Evolutionary conservation across 192 early-diverging fungal genomes (phyloP), one percentile per base, ranked within the genome.

Genomic region (Martensiomyces pterosporus): DNA sequence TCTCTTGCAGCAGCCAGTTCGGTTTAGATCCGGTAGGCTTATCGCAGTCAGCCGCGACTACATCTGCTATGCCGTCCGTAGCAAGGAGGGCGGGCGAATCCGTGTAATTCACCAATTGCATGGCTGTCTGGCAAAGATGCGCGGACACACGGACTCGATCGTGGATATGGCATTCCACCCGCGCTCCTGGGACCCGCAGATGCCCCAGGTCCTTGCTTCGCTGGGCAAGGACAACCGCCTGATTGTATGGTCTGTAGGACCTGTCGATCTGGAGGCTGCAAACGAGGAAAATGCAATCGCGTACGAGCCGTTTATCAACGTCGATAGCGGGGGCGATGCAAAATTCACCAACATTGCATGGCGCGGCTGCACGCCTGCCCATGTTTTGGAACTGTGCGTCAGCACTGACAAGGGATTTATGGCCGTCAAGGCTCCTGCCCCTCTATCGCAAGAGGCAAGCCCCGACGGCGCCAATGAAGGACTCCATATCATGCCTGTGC

Each of bases 161-260:
- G 37, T 64, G 13, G 67, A 71, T 33, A 55, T 71, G 67, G 67
- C 61, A 12, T 71, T 71, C 53, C 67, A 71, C 19, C 67, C 67
- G 17, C 64, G 67, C 57, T 71, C 67, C 24, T 43, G 45, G 29
- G 56, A 64, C 17, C 39, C 43, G 3, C 52, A 29, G 8, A 59
- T 55, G 67, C 67, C 56, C 9, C 67, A 71, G 56, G 50, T 71
- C 1, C 60, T 71, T 4, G 67, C 67, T 0, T 64, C 67, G 23
- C 35, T 71, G 39, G 67, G 67, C 48, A 71, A 71, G 29, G 67
- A 71, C 33, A 63, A 71, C 52, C 60, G 67, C n/a, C 45, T 71
- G 12, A 64, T 71, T 12, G 49, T 71, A 26, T 71, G 67, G 67
- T 47, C 62, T 14, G 60, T 71, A 3, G 60, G 60, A 4, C 61